Conservation (phyloP, 805 yeast species). For the Komagataella populi region DNA sequence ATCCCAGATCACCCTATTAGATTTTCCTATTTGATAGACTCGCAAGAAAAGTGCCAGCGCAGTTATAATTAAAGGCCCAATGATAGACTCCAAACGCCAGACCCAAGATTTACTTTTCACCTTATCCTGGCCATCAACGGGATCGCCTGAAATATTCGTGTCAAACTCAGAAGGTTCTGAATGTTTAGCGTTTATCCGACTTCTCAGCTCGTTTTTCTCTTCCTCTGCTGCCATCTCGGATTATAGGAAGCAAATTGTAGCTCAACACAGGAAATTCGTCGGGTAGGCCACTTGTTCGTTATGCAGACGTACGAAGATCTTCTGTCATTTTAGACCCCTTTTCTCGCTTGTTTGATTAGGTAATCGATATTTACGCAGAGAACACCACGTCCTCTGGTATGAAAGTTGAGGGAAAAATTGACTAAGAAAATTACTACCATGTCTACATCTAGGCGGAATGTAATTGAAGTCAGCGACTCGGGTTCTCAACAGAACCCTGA, state of each 20-base stretch:
- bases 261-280: neutral
- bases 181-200: neutral
- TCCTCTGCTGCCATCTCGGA: neutral
- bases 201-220: neutral
- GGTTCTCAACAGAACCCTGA: no score
- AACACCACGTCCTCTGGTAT: no score
- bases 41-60: slow-evolving; percentile 38
- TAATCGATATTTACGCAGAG: no score
- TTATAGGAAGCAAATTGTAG: neutral
- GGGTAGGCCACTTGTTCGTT: neutral
- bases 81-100: neutral
- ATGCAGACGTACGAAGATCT: neutral
- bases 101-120: neutral
- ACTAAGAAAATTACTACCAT: no score
- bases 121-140: neutral
- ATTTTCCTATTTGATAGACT: slow-evolving; percentile 41
- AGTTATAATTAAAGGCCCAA: slow-evolving; percentile 31
- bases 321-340: neutral
- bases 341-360: neutral
- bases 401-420: no score
- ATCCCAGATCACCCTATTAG: slow-evolving; percentile 68
- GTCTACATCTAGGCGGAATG: no score
- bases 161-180: neutral
- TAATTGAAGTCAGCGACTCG: no score
- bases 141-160: neutral